Evolutionary conservation across 192 early-diverging fungal genomes (phyloP).

Genomic region (Coemansia sp.): DNA sequence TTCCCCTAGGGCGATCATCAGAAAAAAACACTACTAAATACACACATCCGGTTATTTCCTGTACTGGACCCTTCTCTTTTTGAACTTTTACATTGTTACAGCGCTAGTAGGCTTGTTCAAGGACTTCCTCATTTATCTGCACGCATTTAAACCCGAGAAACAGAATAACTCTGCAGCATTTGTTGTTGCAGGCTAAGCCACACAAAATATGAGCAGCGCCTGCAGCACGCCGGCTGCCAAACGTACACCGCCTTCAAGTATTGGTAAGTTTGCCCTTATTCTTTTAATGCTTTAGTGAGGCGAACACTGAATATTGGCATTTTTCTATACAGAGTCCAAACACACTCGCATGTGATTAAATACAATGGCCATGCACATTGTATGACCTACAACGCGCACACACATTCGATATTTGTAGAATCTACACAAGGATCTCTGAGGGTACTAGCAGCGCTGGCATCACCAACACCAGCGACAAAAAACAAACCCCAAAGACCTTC

Average conservation of each 20-base stretch:
- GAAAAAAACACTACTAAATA: neutral
- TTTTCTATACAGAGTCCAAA: neutral
- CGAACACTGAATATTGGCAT: neutral
- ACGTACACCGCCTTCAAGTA: slow-evolving; percentile 5
- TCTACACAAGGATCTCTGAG: slow-evolving; percentile 30
- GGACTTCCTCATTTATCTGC: neutral
- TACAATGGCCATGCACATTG: neutral
- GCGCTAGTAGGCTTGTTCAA: neutral
- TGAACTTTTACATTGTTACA: neutral
- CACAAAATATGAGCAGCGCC: slow-evolving; percentile 13
- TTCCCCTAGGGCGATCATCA: slow-evolving; percentile 9
- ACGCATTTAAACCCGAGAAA: neutral
- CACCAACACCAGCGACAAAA: slow-evolving; percentile 25
- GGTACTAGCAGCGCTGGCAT: slow-evolving; percentile 47
- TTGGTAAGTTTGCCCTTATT: slow-evolving; percentile 9
- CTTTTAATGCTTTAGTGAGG: neutral
- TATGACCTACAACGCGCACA: neutral
- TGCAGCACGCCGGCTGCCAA: slow-evolving; percentile 15
- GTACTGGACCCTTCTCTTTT: neutral
- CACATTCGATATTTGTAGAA: slow-evolving; percentile 13
- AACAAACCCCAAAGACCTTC: neutral
- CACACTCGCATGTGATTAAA: neutral
- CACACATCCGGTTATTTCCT: neutral
- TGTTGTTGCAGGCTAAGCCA: slow-evolving; percentile 1
- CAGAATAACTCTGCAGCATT: neutral